Evolutionary conservation across 306 rosid species (phyloP).

Genomic region (Cicer pinnatifidum): DNA sequence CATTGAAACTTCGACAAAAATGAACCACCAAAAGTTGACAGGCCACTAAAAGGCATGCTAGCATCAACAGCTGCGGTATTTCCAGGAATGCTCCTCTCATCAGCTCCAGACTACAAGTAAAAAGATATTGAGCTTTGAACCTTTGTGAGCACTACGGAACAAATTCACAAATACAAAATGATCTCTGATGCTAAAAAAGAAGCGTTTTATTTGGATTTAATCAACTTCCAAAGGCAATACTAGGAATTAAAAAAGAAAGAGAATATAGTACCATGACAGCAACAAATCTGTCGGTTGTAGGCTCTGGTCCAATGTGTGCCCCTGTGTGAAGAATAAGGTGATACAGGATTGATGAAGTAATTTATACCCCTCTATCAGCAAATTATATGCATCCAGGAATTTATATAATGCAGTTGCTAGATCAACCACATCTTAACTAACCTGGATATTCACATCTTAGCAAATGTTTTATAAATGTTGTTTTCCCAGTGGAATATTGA

Average conservation of each 20-base stretch:
- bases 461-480: constrained; percentile 91
- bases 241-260: neutral
- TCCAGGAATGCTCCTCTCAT: constrained; percentile 97
- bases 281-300: constrained; percentile 96
- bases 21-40: constrained; percentile 81
- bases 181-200: neutral
- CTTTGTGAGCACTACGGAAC: constrained; percentile 23
- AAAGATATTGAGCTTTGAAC: constrained; percentile 35
- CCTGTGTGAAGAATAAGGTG: constrained; percentile 54
- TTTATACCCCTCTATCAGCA: neutral
- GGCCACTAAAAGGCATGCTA: constrained; percentile 87
- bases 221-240: neutral
- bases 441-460: constrained; percentile 85
- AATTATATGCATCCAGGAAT: constrained; percentile 26
- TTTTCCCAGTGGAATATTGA: constrained; percentile 97
- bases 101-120: constrained; percentile 79
- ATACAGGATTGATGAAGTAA: constrained; percentile 24
- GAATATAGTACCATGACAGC: constrained; percentile 78
- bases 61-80: constrained; percentile 92
- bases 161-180: neutral
- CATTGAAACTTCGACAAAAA: constrained; percentile 91
- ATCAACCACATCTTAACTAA: constrained; percentile 49
- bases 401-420: constrained; percentile 34
- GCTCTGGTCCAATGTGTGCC: constrained; percentile 98
- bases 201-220: neutral